Conservation (phyloP, 2,329 filamentous ascomycete genomes). For the Aspergillus sp. region DNA sequence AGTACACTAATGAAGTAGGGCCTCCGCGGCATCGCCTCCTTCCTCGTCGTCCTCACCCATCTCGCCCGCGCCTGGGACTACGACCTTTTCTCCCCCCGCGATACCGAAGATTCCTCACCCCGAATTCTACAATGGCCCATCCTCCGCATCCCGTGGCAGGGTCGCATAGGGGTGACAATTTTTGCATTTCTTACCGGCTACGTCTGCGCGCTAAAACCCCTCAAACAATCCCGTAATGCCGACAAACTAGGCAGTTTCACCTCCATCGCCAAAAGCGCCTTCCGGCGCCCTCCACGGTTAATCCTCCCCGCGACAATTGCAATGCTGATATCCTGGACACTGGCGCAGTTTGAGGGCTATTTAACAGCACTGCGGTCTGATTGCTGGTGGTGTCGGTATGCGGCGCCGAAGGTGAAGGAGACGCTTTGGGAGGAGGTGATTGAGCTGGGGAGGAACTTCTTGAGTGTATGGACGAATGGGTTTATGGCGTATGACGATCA, state of each 20-base stretch:
- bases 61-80: constrained; percentile 48
- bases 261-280: constrained; percentile 47
- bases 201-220: constrained; percentile 50
- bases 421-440: constrained; percentile 41
- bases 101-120: constrained; percentile 36
- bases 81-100: constrained; percentile 44
- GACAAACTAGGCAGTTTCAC: constrained; percentile 40
- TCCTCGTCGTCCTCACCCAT: constrained; percentile 49
- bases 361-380: constrained; percentile 43
- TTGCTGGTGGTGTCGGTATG: constrained; percentile 47
- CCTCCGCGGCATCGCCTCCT: constrained; percentile 48
- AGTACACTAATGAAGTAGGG: constrained; percentile 29
- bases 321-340: constrained; percentile 44
- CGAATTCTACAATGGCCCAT: constrained; percentile 46
- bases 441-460: constrained; percentile 40
- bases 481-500: constrained; percentile 50
- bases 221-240: constrained; percentile 44
- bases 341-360: constrained; percentile 46
- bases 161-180: constrained; percentile 50
- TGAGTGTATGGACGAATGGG: constrained; percentile 45
- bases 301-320: constrained; percentile 49
- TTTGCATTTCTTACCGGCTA: constrained; percentile 53
- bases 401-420: constrained; percentile 40
- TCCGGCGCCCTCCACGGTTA: constrained; percentile 47
- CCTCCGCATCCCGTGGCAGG: constrained; percentile 51